Evolutionary conservation across 495 filamentous ascomycete species (phyloP), one percentile per base, ranked within the genome.

Genomic region (Penicillium crystallinum): DNA sequence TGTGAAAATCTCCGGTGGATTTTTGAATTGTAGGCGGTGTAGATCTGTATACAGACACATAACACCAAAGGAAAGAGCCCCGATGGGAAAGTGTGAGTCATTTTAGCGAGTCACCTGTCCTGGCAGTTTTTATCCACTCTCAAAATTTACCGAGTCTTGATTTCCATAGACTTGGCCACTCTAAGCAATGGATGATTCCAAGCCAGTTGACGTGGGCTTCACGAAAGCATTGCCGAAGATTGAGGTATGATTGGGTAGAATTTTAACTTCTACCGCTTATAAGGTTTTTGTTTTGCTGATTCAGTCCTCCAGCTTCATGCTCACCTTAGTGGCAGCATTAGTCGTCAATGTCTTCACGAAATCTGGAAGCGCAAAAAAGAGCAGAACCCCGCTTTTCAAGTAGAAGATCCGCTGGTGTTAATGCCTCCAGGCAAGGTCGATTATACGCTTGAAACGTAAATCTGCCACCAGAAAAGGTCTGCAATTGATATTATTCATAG

Each of bases 251-350:
- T 23, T 4, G 12, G 17, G 22, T 12, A 1, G 19, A 36, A 43
- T 23, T 19, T 41, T 45, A 9, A 8, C 6, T 7, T 31, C 29
- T 10, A 8, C 2, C 2, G 29, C 29, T 31, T 27, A 3, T 27
- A 27, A 27, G 15, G 18, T 25, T 15, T 38, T 33, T 38, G 4
- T 12, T 4, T 25, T 25, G 5, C 25, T 23, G 36, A 41, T 41
- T 29, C 45, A 15, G 53, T 45, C 36, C 42, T 49, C 15, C 60
- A 92, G 85, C 77, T 95, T 15, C 90, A 95, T 56, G 89, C 89
- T 52, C 89, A 93, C 67, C 79, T 95, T 29, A 87, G 81, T 37
- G 89, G 90, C 39, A 90, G 86, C 64, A 91, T 93, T 68, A 86
- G 81, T 63, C 81, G 82, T 12, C 66, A 84, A 70, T 85, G 80